phyloP scores from a whole-genome alignment of 1,139 yeast genomes.

The Debaryomyces coudertii region DNA sequence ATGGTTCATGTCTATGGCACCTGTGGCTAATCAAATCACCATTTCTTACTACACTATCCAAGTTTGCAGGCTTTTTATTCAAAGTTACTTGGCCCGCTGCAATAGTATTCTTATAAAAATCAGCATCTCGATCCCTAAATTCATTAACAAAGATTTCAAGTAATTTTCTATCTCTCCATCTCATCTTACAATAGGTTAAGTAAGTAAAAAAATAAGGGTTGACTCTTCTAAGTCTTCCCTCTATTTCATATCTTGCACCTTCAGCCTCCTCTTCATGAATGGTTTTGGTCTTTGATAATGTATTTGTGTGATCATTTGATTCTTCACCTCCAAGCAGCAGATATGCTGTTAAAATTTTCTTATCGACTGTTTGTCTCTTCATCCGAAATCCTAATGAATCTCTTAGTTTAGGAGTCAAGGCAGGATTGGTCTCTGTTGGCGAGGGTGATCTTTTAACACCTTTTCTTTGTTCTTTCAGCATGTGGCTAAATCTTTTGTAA shows the following conservation, averaged over 20 bases:
- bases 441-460: conserved; percentile 29
- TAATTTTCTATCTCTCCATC: conserved; percentile 86
- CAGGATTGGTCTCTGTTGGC: conserved; percentile 19
- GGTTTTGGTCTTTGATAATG: conserved; percentile 41
- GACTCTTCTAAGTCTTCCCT: conserved; percentile 69
- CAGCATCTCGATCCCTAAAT: conserved; percentile 77
- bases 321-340: conserved; percentile 43
- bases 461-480: conserved; percentile 12
- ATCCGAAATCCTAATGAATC: conserved; percentile 55
- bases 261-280: conserved; percentile 57
- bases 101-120: conserved; percentile 70
- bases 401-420: conserved; percentile 27
- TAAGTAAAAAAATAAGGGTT: conserved; percentile 88
- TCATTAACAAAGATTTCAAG: conserved; percentile 81
- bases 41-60: conserved; percentile 70
- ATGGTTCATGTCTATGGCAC: conserved; percentile 89
- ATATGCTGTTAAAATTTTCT: conserved; percentile 41
- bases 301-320: conserved; percentile 25
- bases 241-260: conserved; percentile 54
- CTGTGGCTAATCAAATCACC: conserved; percentile 87
- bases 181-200: conserved; percentile 82
- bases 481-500: conserved; percentile 3
- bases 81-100: conserved; percentile 72
- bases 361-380: conserved; percentile 50
- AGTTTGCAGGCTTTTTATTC: conserved; percentile 63